Percentiles rank a stretch among this genome's conserved stretches.
phyloP scores from a whole-genome alignment of 306 rosid genomes.

The Clitoria ternatea region DNA sequence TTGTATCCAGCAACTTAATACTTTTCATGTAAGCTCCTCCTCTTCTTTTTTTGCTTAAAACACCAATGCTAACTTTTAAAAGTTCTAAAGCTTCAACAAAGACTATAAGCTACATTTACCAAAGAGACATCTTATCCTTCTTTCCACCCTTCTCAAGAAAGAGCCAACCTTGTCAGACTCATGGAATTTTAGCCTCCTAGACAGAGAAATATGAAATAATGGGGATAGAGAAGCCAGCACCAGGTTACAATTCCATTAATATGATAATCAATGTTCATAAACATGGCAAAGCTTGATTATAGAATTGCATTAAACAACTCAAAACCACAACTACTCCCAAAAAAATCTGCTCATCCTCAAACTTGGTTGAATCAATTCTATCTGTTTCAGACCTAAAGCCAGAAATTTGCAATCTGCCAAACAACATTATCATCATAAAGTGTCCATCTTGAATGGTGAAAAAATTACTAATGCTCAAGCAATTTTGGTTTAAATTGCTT shows the following conservation, averaged over 20 bases:
- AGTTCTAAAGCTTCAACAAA: too few species aligned
- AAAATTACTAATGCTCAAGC: conserved; percentile 19
- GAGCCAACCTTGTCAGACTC: not conserved
- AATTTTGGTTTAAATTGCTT: conserved; percentile 15
- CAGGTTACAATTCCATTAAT: not conserved
- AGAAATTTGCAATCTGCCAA: not conserved
- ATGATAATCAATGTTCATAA: not conserved
- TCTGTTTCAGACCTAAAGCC: not conserved
- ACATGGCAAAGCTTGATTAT: not conserved
- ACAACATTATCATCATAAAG: not conserved
- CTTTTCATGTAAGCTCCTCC: too few species aligned
- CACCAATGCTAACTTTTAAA: too few species aligned
- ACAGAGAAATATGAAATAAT: too few species aligned
- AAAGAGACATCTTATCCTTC: too few species aligned
- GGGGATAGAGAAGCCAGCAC: not conserved
- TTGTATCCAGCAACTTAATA: too few species aligned
- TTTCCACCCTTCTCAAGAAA: too few species aligned
- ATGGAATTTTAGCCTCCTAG: not conserved
- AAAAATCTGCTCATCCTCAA: not conserved
- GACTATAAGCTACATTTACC: too few species aligned
- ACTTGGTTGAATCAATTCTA: not conserved
- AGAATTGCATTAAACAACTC: not conserved
- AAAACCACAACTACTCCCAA: not conserved
- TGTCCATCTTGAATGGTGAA: not conserved
- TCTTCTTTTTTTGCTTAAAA: too few species aligned